Conservation (phyloP, 371 early-diverging fungal genomes). For the Syncephalastrum racemosum region DNA sequence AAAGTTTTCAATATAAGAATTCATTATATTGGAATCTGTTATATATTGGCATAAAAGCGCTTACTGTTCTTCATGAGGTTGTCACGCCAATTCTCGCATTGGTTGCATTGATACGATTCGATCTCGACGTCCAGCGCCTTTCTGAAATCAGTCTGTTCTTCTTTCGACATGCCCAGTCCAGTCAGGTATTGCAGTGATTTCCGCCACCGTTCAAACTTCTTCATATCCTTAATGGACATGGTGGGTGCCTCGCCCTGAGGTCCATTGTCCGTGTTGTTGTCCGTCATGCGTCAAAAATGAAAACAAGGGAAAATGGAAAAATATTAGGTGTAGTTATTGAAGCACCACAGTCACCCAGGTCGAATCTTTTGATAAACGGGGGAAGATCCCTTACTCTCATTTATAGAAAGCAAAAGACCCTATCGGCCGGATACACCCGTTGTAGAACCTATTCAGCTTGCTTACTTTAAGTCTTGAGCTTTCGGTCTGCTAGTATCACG, state of each 20-base stretch:
- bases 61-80: conserved; percentile 70
- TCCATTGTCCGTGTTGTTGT: background rate
- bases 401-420: too few relatives aligned
- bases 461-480: too few relatives aligned
- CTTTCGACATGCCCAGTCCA: conserved; percentile 60
- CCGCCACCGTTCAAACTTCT: conserved; percentile 57
- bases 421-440: too few relatives aligned
- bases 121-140: conserved; percentile 42
- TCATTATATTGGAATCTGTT: background rate
- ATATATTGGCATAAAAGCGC: conserved; percentile 5
- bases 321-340: too few relatives aligned
- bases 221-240: conserved; percentile 33
- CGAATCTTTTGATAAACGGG: too few relatives aligned
- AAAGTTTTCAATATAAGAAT: background rate
- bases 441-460: too few relatives aligned
- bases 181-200: conserved; percentile 57
- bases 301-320: too few relatives aligned
- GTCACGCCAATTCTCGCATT: conserved; percentile 75
- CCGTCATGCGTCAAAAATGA: background rate
- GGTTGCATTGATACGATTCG: conserved; percentile 54
- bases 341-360: too few relatives aligned
- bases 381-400: too few relatives aligned
- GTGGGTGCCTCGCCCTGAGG: background rate
- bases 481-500: too few relatives aligned
- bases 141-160: conserved; percentile 37